Conservation (phyloP, 768 basidiomycete species). For the Butyriboletus loyo region DNA sequence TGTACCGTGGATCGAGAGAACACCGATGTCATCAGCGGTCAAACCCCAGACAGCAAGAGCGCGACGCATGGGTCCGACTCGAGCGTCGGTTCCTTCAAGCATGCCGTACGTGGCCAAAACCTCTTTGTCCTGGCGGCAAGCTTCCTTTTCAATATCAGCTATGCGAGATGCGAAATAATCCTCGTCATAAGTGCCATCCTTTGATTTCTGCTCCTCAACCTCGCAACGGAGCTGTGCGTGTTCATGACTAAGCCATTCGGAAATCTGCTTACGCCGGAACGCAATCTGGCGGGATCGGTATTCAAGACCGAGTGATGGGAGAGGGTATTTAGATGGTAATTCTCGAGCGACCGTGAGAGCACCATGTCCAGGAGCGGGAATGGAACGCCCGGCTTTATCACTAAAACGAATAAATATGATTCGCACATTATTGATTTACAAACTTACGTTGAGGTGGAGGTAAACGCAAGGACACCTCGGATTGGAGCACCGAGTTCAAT, state of each 20-base stretch:
- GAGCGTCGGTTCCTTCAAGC: slow-evolving; percentile 84
- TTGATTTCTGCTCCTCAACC: slow-evolving; percentile 54
- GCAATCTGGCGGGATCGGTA: slow-evolving; percentile 92
- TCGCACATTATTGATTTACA: background rate
- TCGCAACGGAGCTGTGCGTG: slow-evolving; percentile 82
- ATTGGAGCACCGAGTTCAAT: slow-evolving; percentile 92
- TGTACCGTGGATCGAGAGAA: slow-evolving; percentile 86
- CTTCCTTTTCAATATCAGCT: slow-evolving; percentile 86
- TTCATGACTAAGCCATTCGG: slow-evolving; percentile 92
- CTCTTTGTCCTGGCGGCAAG: slow-evolving; percentile 87
- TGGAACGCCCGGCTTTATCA: slow-evolving; percentile 97
- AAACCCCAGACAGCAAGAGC: slow-evolving; percentile 97
- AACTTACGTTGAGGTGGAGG: slow-evolving; percentile 90
- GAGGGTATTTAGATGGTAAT: slow-evolving; percentile 71
- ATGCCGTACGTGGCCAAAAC: slow-evolving; percentile 93
- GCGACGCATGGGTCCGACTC: slow-evolving; percentile 87
- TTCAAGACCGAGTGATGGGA: slow-evolving; percentile 76
- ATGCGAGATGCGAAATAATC: slow-evolving; percentile 76
- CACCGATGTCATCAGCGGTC: slow-evolving; percentile 88
- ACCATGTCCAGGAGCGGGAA: slow-evolving; percentile 95
- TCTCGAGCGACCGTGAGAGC: slow-evolving; percentile 87
- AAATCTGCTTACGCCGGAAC: slow-evolving; percentile 94
- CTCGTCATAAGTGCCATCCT: slow-evolving; percentile 51
- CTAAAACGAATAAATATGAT: slow-evolving; percentile 37
- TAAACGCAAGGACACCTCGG: slow-evolving; percentile 91